phyloP scores from a whole-genome alignment of 2,329 filamentous ascomycete genomes.

The Verticillium albo-atrum region DNA sequence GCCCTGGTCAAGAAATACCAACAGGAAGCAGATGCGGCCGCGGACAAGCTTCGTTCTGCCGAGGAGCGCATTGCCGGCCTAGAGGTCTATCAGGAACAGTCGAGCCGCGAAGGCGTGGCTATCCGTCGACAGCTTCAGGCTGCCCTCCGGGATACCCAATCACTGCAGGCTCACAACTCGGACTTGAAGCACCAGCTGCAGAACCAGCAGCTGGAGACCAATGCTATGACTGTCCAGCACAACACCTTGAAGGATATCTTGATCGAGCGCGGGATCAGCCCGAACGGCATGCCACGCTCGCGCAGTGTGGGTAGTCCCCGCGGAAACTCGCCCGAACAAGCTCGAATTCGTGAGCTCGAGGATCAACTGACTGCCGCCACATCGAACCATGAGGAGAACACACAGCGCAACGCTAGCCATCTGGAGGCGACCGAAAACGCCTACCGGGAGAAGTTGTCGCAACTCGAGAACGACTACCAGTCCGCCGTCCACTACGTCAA shows the following conservation, averaged over 20 bases:
- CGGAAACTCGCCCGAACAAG: slow-evolving; percentile 74
- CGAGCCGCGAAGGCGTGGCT: slow-evolving; percentile 84
- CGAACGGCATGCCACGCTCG: slow-evolving; percentile 65
- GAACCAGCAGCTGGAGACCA: slow-evolving; percentile 87
- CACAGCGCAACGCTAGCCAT: slow-evolving; percentile 69
- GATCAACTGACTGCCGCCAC: slow-evolving; percentile 75
- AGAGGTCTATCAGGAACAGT: slow-evolving; percentile 95
- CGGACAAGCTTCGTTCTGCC: slow-evolving; percentile 84
- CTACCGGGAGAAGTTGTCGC: slow-evolving; percentile 88
- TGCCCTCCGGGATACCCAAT: slow-evolving; percentile 76
- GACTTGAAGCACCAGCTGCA: slow-evolving; percentile 81
- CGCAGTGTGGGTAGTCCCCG: slow-evolving; percentile 69
- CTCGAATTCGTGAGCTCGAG: slow-evolving; percentile 79
- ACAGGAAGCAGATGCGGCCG: slow-evolving; percentile 77
- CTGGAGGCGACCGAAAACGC: slow-evolving; percentile 82
- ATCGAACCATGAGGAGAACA: slow-evolving; percentile 82
- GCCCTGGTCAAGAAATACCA: slow-evolving; percentile 83
- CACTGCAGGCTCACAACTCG: slow-evolving; percentile 73
- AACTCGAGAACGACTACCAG: slow-evolving; percentile 95
- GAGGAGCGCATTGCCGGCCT: slow-evolving; percentile 96
- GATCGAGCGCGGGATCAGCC: slow-evolving; percentile 80
- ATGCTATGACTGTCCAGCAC: slow-evolving; percentile 87
- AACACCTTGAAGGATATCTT: slow-evolving; percentile 91
- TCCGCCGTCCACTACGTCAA: slow-evolving; percentile 97
- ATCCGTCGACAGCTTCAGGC: slow-evolving; percentile 87